These are phyloP conservation scores for Yamadazyma dushanensis DNA, from an alignment of 1,139 yeast genomes.

Conservation along the genomic window DNA sequence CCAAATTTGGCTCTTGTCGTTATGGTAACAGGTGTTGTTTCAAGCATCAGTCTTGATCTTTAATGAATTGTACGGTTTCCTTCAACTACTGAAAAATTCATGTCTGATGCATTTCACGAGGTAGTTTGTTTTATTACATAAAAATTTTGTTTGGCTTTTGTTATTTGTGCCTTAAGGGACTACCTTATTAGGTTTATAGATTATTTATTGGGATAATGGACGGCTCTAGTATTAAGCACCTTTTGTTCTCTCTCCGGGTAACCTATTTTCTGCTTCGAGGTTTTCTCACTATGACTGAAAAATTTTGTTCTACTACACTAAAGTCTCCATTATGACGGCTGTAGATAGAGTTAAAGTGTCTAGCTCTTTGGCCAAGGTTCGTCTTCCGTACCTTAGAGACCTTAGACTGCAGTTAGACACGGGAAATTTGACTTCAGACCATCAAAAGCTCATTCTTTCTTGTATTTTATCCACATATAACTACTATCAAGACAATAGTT, in stretches of 20 bases:
- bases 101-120: neutral
- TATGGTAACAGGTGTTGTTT: constrained; percentile 92
- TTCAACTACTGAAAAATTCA: too few species aligned
- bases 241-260: constrained; percentile 1
- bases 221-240: neutral
- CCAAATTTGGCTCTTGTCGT: constrained; percentile 77
- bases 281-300: constrained; percentile 2
- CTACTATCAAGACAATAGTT: constrained; percentile 51
- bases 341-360: constrained; percentile 10
- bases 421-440: constrained; percentile 6
- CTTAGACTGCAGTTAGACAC: constrained; percentile 12
- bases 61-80: too few species aligned
- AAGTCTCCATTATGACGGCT: constrained; percentile 6
- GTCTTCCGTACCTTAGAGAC: constrained; percentile 30
- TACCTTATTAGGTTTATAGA: constrained; percentile 7
- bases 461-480: constrained; percentile 46
- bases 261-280: neutral
- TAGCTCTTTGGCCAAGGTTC: constrained; percentile 32
- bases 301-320: neutral
- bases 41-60: constrained; percentile 59
- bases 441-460: constrained; percentile 21
- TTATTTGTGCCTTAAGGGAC: neutral
- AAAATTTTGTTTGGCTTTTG: neutral
- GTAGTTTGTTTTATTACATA: neutral
- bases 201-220: constrained; percentile 11